Evolutionary conservation across 2,329 filamentous ascomycete genomes (phyloP), one percentile per base, ranked within the genome.

Genomic region (Epichloe hybrida): DNA sequence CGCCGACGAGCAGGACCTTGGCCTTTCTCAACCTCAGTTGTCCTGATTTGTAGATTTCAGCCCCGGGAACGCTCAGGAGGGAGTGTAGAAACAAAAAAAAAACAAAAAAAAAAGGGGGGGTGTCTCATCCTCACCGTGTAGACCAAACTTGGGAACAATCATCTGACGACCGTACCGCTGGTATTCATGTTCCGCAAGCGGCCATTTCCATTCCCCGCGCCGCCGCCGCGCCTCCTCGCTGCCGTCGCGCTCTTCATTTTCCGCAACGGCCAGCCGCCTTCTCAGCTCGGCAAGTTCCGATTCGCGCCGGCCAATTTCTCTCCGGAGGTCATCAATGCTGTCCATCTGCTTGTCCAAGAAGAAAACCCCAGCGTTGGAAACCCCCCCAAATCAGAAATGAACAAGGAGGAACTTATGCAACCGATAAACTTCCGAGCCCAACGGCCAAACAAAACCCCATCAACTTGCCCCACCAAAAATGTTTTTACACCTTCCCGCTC

Each of bases 151-250:
- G 0, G 88, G 85, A 53, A 96, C 80, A 56, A 97, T 90, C 71
- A 97, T 83, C 68, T 96, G 91, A 39, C 91, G 76, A 7, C 88
- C 89, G 69, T 97, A 97, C 54, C 90, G 78, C 56, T 80, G 80
- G 64, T 95, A 95, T 59, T 96, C 89, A 5, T 84, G 78, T 15
- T 73, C 69, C 4, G 69, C 66, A 2, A 95, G 72, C 0, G 86
- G 87, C 84, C 87, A 91, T 56, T 70, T 77, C 68, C 69, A 71
- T 0, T 45, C 23, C n/a, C 49, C 40, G 37, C 1, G 49, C 27
- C 23, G 23, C 11, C 52, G n/a, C n/a, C n/a, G n/a, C n/a, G n/a
- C n/a, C n/a, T n/a, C n/a, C n/a, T n/a, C n/a, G n/a, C n/a, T n/a
- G 49, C 27, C 23, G 23, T 11, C 52, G 42, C 11, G 46, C 42